A percentile compares a stretch with the other conserved stretches of the same genome.
These are phyloP conservation scores for Xylariaceae sp. DNA, from an alignment of 2,329 filamentous ascomycete species.

Conservation along the genomic window DNA sequence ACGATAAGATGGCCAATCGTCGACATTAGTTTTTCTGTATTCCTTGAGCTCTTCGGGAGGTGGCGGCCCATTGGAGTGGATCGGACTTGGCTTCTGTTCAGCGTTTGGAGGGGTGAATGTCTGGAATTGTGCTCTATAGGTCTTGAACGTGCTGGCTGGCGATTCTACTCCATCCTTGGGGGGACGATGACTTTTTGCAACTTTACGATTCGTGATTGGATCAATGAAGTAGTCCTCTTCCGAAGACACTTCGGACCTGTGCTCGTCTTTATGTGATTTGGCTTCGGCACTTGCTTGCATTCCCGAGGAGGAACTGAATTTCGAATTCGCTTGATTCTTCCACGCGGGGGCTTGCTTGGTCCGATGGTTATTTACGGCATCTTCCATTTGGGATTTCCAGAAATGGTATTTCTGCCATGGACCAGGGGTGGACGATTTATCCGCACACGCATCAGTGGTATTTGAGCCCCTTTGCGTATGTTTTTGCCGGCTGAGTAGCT, in stretches of 20 bases:
- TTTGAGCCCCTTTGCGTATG: conserved; percentile 27
- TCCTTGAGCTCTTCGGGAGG: conserved; percentile 40
- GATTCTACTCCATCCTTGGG: conserved; percentile 25
- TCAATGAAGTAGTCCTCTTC: conserved; percentile 51
- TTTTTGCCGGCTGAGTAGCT: conserved; percentile 43
- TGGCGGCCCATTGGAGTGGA: conserved; percentile 41
- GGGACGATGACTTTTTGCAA: conserved; percentile 35
- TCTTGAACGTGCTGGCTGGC: conserved; percentile 37
- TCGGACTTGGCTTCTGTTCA: conserved; percentile 24
- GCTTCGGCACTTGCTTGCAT: conserved; percentile 1
- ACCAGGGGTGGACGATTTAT: neutral
- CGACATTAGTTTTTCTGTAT: conserved; percentile 39
- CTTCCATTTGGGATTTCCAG: conserved; percentile 24
- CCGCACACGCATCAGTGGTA: conserved; percentile 40
- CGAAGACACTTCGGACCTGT: conserved; percentile 4
- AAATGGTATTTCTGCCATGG: conserved; percentile 9
- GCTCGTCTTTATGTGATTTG: neutral
- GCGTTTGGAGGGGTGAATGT: conserved; percentile 27
- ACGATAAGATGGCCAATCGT: conserved; percentile 28
- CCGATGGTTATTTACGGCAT: conserved; percentile 15
- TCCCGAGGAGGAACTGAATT: neutral
- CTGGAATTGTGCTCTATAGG: conserved; percentile 41
- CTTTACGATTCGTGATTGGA: conserved; percentile 61
- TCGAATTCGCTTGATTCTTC: conserved; percentile 6
- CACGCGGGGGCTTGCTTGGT: conserved; percentile 9